A percentile compares a stretch with the other conserved stretches of the same genome.
These are phyloP conservation scores for Amphichorda felina DNA, from an alignment of 2,329 filamentous ascomycete species.

Conservation along the genomic window DNA sequence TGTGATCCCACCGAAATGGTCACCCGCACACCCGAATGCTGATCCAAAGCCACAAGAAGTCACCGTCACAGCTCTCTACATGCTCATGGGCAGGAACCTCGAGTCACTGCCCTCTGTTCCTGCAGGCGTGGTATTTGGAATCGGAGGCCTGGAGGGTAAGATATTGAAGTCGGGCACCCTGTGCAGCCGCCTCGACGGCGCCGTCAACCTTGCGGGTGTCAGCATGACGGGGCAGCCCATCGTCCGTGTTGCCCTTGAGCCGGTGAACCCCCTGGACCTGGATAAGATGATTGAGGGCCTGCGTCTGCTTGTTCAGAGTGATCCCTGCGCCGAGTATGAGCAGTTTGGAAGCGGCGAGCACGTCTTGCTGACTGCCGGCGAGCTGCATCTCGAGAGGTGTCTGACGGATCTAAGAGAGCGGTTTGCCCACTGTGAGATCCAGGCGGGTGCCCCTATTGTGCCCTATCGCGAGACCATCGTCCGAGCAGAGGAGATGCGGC, in stretches of 20 bases:
- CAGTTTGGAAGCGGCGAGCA: constrained; percentile 89
- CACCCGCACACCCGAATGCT: constrained; percentile 62
- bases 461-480: constrained; percentile 92
- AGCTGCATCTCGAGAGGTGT: constrained; percentile 87
- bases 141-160: constrained; percentile 81
- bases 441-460: constrained; percentile 87
- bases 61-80: constrained; percentile 77
- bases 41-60: constrained; percentile 68
- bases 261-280: constrained; percentile 77
- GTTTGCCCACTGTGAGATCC: constrained; percentile 89
- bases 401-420: constrained; percentile 85
- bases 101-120: constrained; percentile 77
- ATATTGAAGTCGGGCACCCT: constrained; percentile 94
- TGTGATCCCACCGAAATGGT: constrained; percentile 87
- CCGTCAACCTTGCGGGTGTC: constrained; percentile 83
- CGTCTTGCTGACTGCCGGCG: constrained; percentile 85
- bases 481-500: constrained; percentile 79
- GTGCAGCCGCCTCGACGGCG: constrained; percentile 75
- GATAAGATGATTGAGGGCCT: constrained; percentile 91
- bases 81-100: constrained; percentile 87
- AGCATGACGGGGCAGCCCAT: constrained; percentile 74
- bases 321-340: constrained; percentile 93
- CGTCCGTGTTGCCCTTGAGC: constrained; percentile 91
- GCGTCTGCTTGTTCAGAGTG: constrained; percentile 79
- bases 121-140: constrained; percentile 90